Evolutionary conservation across 2,329 filamentous ascomycete genomes (phyloP).

Genomic region (Colletotrichum incanum): DNA sequence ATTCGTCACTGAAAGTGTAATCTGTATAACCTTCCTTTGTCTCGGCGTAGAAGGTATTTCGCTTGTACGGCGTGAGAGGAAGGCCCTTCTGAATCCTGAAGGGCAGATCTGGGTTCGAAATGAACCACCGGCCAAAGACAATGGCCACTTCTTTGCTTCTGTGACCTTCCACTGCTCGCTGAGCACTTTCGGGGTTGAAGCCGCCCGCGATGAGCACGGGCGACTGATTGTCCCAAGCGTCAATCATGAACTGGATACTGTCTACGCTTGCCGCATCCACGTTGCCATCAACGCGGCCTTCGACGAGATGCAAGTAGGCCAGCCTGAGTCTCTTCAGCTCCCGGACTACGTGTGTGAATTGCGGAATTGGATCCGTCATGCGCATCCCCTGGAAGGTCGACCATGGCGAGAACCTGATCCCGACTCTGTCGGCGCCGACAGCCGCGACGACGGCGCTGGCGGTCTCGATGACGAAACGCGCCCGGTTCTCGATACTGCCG

Average conservation of each 20-base stretch:
- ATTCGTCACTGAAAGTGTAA: not conserved
- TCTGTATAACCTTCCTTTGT: not conserved
- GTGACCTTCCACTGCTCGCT: not conserved
- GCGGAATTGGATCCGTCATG: conserved; percentile 73
- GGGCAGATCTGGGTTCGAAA: not conserved
- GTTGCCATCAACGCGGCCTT: not conserved
- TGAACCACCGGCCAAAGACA: not conserved
- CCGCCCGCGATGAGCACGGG: not conserved
- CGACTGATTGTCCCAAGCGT: not conserved
- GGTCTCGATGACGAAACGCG: conserved; percentile 66
- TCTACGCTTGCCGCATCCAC: not conserved
- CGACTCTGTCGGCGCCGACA: conserved; percentile 66
- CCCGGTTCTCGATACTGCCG: conserved; percentile 67
- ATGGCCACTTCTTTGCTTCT: not conserved
- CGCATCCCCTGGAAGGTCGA: conserved; percentile 74
- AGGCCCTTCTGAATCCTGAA: not conserved
- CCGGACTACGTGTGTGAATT: conserved; percentile 71
- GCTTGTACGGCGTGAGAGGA: not conserved
- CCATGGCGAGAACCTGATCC: conserved; percentile 73
- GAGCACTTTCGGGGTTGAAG: not conserved
- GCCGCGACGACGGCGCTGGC: conserved; percentile 41
- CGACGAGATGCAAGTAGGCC: not conserved
- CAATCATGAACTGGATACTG: not conserved
- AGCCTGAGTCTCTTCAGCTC: not conserved
- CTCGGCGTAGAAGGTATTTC: not conserved